phyloP scores from a whole-genome alignment of 2,329 filamentous ascomycete species.

The Cladophialophora exuberans region DNA sequence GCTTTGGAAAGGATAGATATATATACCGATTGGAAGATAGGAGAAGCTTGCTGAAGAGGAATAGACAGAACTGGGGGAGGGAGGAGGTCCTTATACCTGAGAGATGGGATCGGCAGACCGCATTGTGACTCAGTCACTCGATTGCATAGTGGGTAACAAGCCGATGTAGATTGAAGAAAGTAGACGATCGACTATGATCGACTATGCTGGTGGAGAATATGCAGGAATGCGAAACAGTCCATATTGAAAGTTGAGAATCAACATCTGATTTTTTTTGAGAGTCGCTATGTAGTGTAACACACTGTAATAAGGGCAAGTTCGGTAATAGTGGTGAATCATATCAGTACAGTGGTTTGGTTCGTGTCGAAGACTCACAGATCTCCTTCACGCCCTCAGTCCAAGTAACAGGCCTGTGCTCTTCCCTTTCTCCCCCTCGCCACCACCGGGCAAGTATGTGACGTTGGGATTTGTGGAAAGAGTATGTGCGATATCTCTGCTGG shows the following conservation, averaged over 20 bases:
- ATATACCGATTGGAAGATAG: no score
- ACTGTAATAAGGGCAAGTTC: constrained; percentile 11
- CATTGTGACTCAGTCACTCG: no score
- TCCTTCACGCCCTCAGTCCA: constrained; percentile 50
- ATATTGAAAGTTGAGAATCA: constrained; percentile 27
- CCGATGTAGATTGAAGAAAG: no score
- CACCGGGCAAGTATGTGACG: constrained; percentile 88
- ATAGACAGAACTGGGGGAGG: no score
- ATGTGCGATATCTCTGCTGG: constrained; percentile 91
- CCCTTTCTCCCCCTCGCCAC: constrained; percentile 60
- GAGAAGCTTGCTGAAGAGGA: no score
- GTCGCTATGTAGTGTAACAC: constrained; percentile 29
- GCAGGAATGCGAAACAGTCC: background rate
- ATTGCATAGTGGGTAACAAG: no score
- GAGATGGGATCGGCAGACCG: no score
- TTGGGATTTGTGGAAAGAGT: constrained; percentile 90
- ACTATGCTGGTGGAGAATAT: background rate
- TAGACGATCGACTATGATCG: background rate
- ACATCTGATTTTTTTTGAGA: constrained; percentile 11
- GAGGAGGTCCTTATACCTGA: no score
- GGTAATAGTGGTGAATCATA: constrained; percentile 15
- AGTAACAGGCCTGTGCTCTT: constrained; percentile 70
- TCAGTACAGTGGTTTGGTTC: constrained; percentile 11
- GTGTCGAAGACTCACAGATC: background rate
- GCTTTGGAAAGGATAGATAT: no score